Conservation (phyloP, 371 early-diverging fungal species). For the Actinomucor elegans region DNA sequence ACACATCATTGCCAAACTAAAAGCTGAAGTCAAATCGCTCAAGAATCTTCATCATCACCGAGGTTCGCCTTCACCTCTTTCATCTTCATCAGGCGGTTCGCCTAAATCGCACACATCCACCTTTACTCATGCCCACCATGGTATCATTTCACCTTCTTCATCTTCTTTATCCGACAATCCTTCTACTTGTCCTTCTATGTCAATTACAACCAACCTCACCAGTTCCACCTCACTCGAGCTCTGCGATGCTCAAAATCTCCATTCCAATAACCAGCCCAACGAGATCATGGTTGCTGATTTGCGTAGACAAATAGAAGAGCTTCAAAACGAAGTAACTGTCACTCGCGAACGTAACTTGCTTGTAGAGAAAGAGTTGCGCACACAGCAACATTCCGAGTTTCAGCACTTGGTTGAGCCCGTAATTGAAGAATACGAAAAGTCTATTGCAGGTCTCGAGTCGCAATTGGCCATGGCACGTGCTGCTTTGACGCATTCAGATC, state of each 20-base stretch:
- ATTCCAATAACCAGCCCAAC: not conserved
- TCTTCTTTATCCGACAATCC: constrained; percentile 22
- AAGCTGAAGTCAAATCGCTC: constrained; percentile 48
- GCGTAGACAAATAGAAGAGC: constrained; percentile 26
- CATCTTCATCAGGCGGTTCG: constrained; percentile 11
- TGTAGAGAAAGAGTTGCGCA: constrained; percentile 16
- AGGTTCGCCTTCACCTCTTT: constrained; percentile 15
- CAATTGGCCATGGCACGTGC: constrained; percentile 58
- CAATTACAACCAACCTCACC: constrained; percentile 29
- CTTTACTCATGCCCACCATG: constrained; percentile 4
- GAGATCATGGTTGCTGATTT: constrained; percentile 24
- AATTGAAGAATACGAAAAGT: constrained; percentile 69
- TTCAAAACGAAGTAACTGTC: constrained; percentile 27
- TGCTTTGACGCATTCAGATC: constrained; percentile 49
- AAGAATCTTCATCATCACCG: constrained; percentile 22
- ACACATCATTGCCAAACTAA: constrained; percentile 56
- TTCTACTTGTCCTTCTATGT: constrained; percentile 18
- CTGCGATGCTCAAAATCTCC: not conserved
- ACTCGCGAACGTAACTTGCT: constrained; percentile 23
- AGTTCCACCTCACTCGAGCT: constrained; percentile 1
- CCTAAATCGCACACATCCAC: constrained; percentile 9
- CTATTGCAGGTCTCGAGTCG: constrained; percentile 56
- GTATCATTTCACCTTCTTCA: constrained; percentile 15
- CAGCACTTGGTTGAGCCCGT: constrained; percentile 67
- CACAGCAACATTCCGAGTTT: constrained; percentile 29